Evolutionary conservation across 1,284 basidiomycete genomes (phyloP).

Genomic region (Pyrrhoderma lamaoense): DNA sequence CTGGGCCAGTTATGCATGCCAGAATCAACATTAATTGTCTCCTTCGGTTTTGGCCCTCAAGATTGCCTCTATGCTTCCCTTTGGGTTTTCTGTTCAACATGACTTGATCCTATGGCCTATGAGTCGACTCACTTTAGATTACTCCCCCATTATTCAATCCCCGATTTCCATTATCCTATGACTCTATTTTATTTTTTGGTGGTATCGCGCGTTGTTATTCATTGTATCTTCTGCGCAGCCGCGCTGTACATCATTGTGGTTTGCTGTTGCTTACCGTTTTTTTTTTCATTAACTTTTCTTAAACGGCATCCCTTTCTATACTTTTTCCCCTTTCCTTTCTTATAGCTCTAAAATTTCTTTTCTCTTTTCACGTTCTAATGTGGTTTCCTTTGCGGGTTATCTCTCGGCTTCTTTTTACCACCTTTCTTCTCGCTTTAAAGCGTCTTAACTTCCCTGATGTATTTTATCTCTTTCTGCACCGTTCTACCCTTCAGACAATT

Average conservation of each 20-base stretch:
- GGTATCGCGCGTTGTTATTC: constrained; percentile 2
- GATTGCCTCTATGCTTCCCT: background rate
- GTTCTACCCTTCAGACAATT: background rate
- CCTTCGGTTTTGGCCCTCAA: background rate
- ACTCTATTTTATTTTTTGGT: constrained; percentile 11
- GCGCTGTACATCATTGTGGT: constrained; percentile 15
- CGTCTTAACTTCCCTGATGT: background rate
- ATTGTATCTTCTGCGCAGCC: constrained; percentile 12
- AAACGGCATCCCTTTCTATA: too few species aligned
- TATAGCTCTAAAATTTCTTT: background rate
- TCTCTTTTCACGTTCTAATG: constrained; percentile 1
- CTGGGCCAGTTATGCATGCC: too few species aligned
- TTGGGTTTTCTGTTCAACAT: too few species aligned
- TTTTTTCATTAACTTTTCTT: background rate
- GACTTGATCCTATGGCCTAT: background rate
- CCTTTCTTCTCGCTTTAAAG: background rate
- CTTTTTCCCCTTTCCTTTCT: background rate
- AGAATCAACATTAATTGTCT: too few species aligned
- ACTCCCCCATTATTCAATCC: background rate
- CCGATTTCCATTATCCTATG: constrained; percentile 2
- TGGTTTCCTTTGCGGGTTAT: constrained; percentile 3
- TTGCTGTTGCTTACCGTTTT: constrained; percentile 1
- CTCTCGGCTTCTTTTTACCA: background rate
- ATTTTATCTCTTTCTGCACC: constrained; percentile 3
- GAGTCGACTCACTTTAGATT: constrained; percentile 1